Base-by-base conservation (phyloP, 169 alveolate genomes). In the Plasmodium inui region DNA sequence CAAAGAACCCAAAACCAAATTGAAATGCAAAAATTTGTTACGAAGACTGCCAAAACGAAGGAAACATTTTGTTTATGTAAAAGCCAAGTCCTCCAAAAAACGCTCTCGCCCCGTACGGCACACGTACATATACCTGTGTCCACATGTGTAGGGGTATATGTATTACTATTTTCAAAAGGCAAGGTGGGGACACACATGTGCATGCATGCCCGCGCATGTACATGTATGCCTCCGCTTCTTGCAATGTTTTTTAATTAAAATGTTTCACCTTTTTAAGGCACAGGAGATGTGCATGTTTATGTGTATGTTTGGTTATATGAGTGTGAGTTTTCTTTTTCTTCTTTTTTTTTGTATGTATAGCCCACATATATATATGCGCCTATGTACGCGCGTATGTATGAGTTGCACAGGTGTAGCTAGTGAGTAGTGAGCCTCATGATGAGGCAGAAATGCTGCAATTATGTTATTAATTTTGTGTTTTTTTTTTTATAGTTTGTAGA, bases 251-350 rank as follows among this genome's bases (percentile, higher is more conserved):
- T 67, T 67, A 67, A 67, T 67, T 67, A 67, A 67, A 67, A 67
- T 28, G 7, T 67, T 67, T 67, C 76, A 67, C 37, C 76, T 67
- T 67, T 67, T 67, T 67, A 67, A 67, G 76, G 30, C 76, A 67
- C 76, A 67, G 76, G 41, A 67, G 6, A 10, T 67, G 76, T 67
- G 76, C 76, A 67, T 67, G 76, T 67, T 67, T 67, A 67, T 67
- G 76, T 67, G 37, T 67, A 67, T 67, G 76, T 61, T 61, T 61
- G 30, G 76, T 67, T 67, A 67, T 67, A 26, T 28, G 76, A 17
- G 37, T 26, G 76, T 67, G 76, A 9, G 76, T 2, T 19, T 26
- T 67, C 19, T 57, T 57, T 57, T 57, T 61, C 7, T 61, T 61
- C n/a, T 17, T 26, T 67, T 67, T 61, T 46, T 46, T 46, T 46